Evolutionary conservation across 2,329 filamentous ascomycete species (phyloP), one percentile per base, ranked within the genome.

Genomic region (Clarireedia hainanense): DNA sequence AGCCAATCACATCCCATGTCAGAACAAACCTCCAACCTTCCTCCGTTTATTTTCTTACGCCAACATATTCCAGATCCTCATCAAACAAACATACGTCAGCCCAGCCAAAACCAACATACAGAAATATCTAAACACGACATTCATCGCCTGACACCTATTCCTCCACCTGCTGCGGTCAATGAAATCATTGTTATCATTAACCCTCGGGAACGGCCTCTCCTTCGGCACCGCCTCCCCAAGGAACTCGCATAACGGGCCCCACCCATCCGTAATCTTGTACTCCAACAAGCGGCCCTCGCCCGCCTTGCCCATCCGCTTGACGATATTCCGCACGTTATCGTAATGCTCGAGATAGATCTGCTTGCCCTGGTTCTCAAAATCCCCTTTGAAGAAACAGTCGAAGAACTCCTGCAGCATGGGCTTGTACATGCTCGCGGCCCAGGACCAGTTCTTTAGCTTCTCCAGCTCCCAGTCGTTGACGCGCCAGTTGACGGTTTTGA

Each of bases 221-320:
- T 56, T 54, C 3, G 61, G 61, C 12, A 59, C 47, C 10, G 52
- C 50, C n/a, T 60, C 60, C 24, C 57, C 58, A 24, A 63, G 36
- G 45, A 63, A 61, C 5, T 42, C 46, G 40, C 60, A 63, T 12
- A 63, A 23, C 7, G 57, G 56, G 9, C n/a, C 50, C 61, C 61
- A 63, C 4, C 61, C 61, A 27, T 61, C 50, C 17, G 55, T 57
- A 6, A 60, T 58, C 20, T 60, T 34, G 10, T 56, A 63, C 49
- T 56, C 60, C 14, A 62, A 37, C 1, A 62, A 46, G 20, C 40
- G 36, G 2, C 37, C 55, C 37, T 56, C 49, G 1, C 52, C 43
- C 1, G 43, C 45, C 14, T 45, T 45, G 4, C 52, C 52, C 43
- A 54, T 37, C 1, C 10, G 27, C 30, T 54, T 49, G 0, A 39